A percentile compares a stretch with the other conserved stretches of the same genome.
These are phyloP conservation scores for Boletus coffeatus DNA, from an alignment of 1,284 basidiomycete genomes.

Conservation along the genomic window DNA sequence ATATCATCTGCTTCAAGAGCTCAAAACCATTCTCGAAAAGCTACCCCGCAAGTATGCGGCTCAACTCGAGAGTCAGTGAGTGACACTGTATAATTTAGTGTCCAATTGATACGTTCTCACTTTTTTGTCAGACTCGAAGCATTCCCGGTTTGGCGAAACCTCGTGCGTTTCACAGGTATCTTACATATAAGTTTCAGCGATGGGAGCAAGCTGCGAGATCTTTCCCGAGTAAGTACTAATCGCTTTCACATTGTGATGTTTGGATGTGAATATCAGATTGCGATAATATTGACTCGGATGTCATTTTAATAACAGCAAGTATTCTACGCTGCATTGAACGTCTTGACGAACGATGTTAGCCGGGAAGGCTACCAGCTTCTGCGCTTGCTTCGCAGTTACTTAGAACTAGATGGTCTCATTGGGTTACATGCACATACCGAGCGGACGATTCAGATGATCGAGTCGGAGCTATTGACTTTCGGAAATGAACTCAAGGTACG, in stretches of 20 bases:
- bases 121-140: neutral
- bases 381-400: no score
- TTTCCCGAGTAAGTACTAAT: neutral
- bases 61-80: neutral
- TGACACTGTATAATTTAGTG: neutral
- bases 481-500: no score
- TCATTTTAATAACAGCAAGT: neutral
- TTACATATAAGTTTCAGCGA: neutral
- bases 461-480: no score
- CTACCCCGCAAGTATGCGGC: neutral
- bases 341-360: neutral
- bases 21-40: neutral
- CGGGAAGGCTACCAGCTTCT: no score
- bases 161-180: neutral
- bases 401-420: no score
- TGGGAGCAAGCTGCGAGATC: neutral
- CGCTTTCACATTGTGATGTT: neutral
- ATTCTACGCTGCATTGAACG: neutral
- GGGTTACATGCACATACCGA: no score
- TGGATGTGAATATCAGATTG: neutral
- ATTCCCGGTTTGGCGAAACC: neutral
- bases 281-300: neutral
- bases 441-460: no score
- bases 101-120: neutral
- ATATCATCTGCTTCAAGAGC: neutral